Evolutionary conservation across 352 stramenopile genomes (phyloP).

Genomic region (Phytopythium delawarense): DNA sequence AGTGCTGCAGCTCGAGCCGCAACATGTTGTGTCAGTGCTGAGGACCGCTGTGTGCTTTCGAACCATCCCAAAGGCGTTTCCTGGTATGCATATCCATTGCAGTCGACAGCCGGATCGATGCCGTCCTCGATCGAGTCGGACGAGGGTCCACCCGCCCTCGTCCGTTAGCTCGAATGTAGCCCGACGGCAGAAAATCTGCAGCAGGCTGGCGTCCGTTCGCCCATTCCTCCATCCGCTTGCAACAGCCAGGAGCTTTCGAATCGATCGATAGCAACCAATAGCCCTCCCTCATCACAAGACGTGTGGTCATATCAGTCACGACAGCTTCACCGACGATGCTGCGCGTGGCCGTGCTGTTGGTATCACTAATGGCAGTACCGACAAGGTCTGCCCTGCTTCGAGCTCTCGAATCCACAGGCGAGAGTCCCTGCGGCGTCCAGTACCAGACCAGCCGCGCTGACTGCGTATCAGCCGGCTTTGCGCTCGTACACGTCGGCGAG

Average conservation of each 20-base stretch:
- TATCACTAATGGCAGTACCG: background rate
- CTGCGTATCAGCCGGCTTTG: background rate
- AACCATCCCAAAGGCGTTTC: slow-evolving; percentile 4
- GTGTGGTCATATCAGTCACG: background rate
- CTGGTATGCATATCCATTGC: background rate
- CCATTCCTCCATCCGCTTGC: background rate
- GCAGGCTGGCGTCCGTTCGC: background rate
- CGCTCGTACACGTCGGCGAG: background rate
- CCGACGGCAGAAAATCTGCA: background rate
- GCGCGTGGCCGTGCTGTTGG: background rate
- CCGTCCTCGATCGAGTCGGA: background rate
- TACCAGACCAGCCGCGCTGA: background rate
- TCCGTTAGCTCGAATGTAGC: background rate
- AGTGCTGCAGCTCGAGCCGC: background rate
- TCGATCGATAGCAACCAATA: too few species aligned
- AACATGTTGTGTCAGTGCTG: background rate
- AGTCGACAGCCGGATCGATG: background rate
- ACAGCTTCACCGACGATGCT: background rate
- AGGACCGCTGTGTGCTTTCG: background rate
- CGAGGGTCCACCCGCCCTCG: background rate
- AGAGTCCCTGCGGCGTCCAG: background rate
- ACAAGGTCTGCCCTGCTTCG: background rate
- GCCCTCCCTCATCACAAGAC: background rate
- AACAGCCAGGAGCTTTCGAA: background rate
- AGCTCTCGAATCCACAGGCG: background rate